Evolutionary conservation across 73 alveolate genomes (phyloP).

Genomic region (Paramecium sexaurelia): DNA sequence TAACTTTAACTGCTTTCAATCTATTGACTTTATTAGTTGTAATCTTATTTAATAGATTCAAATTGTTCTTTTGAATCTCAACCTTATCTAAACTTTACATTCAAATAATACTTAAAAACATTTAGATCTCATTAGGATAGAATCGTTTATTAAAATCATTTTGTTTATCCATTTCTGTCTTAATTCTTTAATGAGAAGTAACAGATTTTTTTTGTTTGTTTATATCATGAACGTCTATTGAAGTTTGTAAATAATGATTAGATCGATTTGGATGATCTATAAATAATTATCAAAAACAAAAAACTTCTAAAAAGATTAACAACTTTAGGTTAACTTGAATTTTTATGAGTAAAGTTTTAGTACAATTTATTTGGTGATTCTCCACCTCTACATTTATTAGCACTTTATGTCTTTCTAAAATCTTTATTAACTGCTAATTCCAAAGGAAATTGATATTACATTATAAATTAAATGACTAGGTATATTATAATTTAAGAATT

Average conservation of each 20-base stretch:
- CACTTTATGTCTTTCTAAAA: slow-evolving; percentile 42
- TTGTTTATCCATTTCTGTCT: not conserved
- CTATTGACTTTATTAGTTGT: not conserved
- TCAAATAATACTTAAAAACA: not conserved
- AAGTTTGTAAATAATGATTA: not conserved
- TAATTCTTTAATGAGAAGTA: not conserved
- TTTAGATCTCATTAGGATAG: slow-evolving; percentile 6
- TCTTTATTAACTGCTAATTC: not conserved
- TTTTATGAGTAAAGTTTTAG: not conserved
- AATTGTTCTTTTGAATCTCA: not conserved
- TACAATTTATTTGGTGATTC: not conserved
- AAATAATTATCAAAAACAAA: not conserved
- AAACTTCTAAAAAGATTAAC: slow-evolving; percentile 5
- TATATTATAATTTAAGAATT: not conserved
- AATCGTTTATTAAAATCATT: not conserved
- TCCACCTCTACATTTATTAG: not conserved
- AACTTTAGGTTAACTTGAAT: slow-evolving; percentile 23
- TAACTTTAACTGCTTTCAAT: not conserved
- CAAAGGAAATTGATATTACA: not conserved
- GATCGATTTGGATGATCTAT: not conserved
- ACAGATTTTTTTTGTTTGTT: not conserved
- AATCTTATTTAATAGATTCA: not conserved
- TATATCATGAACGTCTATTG: slow-evolving; percentile 41
- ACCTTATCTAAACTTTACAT: not conserved
- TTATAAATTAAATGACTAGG: not conserved